Conservation (phyloP, 352 stramenopile genomes). For the Pythium folliculosum region DNA sequence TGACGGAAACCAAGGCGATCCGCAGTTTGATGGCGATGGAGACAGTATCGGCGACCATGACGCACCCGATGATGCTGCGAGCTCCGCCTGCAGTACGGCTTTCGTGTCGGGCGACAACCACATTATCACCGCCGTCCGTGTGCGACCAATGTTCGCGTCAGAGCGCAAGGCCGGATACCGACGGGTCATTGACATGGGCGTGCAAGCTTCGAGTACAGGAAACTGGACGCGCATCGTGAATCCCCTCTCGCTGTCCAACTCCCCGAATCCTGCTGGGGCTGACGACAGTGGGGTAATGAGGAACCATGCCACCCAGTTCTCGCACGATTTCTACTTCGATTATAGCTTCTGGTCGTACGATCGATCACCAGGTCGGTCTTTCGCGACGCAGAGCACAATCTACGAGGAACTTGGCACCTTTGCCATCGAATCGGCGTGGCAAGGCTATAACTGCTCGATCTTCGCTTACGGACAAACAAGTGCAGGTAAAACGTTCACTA, state of each 20-base stretch:
- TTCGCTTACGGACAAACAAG: conserved; percentile 77
- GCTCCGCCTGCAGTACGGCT: conserved; percentile 30
- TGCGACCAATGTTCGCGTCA: conserved; percentile 66
- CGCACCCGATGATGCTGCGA: conserved; percentile 14
- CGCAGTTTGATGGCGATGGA: conserved; percentile 5
- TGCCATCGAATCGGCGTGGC: conserved; percentile 52
- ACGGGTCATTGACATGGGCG: conserved; percentile 59
- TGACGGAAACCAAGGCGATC: conserved; percentile 24
- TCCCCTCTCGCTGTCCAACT: conserved; percentile 40
- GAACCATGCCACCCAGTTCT: conserved; percentile 43
- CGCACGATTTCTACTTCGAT: conserved; percentile 74
- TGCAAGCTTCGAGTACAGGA: conserved; percentile 25
- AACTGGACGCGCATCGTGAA: conserved; percentile 66
- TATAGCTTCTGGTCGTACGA: conserved; percentile 77
- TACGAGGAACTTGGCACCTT: conserved; percentile 62
- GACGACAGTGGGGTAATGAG: background rate
- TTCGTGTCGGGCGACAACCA: conserved; percentile 25
- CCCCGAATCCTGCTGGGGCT: background rate
- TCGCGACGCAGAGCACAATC: conserved; percentile 52
- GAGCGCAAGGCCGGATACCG: conserved; percentile 66
- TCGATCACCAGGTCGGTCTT: conserved; percentile 28
- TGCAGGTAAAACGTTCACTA: conserved; percentile 75
- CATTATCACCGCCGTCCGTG: conserved; percentile 71
- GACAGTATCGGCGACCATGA: conserved; percentile 6
- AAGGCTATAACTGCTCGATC: conserved; percentile 75